Evolutionary conservation across 495 filamentous ascomycete genomes (phyloP), one percentile per base, ranked within the genome.

Genomic region (Penicillium canescens): DNA sequence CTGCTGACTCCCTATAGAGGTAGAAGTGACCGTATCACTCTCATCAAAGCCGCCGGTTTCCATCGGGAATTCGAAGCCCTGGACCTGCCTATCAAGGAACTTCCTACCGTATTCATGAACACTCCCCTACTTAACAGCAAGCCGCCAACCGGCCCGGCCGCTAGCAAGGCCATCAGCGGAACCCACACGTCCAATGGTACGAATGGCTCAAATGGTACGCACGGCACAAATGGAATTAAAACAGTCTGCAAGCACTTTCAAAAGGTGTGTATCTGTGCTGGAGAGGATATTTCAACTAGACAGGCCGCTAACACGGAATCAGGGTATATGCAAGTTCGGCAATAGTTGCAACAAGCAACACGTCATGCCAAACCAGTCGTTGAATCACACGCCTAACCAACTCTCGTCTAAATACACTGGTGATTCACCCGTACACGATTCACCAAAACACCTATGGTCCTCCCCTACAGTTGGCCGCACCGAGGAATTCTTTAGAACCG

Each of bases 1-100:
- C 66, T 82, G 35, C 57, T 89, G 12, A 78, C 78, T 11, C 79
- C 78, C 12, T 82, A 80, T 54, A 65, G 66, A 31, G 71, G 71
- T 28, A 67, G 65, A 45, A 58, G 67, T 36, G 69, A 73, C 46
- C 75, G 78, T 20, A 76, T 86, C 45, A 83, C 82, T 6, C 72
- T 86, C 12, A 62, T 87, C 38, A 75, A 75, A 56, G 65, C 71
- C 14, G 66, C 71, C 21, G 59, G 57, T 1, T 76, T 73, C 44
- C 68, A 71, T 26, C 58, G 60, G 11, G 68, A 75, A 57, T 77
- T 69, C 18, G 60, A 69, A 21, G 55, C 28, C 0, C 58, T 75
- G n/a, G 63, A 53, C 14, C 53, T 82, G 36, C 66, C 68, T 9
- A 63, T 81, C 20, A 67, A 66, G 50, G 75, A 79, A 50, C 31